Evolutionary conservation across 106 monocot genomes (phyloP).

Genomic region (Dactylorhiza incarnata): DNA sequence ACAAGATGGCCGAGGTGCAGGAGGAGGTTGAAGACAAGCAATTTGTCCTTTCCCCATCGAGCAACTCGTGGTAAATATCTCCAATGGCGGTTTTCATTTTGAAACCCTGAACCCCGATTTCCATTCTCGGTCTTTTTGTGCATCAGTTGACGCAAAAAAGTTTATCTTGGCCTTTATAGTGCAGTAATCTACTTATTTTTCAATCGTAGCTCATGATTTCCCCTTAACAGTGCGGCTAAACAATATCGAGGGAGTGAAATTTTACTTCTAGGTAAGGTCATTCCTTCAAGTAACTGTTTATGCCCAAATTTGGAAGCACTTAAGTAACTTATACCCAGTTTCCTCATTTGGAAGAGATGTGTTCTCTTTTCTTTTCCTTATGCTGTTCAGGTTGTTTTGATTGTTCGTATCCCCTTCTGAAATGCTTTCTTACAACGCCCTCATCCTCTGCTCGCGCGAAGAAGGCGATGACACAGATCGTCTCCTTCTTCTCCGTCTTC

Average conservation of each 20-base stretch:
- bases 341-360: neutral
- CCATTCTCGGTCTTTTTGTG: no score
- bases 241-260: neutral
- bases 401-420: neutral
- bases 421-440: neutral
- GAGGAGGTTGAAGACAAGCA: no score
- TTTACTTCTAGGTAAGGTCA: conserved; percentile 1
- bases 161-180: no score
- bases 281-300: neutral
- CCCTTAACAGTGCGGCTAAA: neutral
- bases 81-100: no score
- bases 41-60: no score
- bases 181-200: neutral
- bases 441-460: no score
- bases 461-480: no score
- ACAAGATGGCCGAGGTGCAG: no score
- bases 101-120: no score
- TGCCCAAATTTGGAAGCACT: neutral
- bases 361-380: neutral
- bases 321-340: neutral
- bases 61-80: no score
- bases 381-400: neutral
- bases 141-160: no score
- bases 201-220: neutral
- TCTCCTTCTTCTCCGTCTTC: no score